phyloP scores from a whole-genome alignment of 371 early-diverging fungal genomes.

The Circinella umbellata region DNA sequence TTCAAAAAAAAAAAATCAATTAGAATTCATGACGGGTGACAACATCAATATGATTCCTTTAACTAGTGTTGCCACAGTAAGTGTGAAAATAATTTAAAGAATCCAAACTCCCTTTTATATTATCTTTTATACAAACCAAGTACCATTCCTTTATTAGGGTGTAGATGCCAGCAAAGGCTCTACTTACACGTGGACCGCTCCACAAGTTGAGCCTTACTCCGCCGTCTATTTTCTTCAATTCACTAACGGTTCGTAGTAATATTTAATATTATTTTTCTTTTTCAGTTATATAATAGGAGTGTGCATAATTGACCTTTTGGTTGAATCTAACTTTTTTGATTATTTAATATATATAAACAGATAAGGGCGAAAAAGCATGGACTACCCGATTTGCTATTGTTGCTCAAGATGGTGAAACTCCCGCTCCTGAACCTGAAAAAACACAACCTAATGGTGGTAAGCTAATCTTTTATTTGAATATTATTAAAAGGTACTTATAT shows the following conservation, averaged over 20 bases:
- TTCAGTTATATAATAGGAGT: too few species aligned
- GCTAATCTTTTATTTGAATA: neutral
- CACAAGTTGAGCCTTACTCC: slow-evolving; percentile 37
- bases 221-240: slow-evolving; percentile 44
- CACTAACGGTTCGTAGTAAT: slow-evolving; percentile 28
- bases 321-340: neutral
- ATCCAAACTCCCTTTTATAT: slow-evolving; percentile 3
- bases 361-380: slow-evolving; percentile 28
- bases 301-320: neutral
- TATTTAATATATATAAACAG: slow-evolving; percentile 8
- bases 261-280: too few species aligned
- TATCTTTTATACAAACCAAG: slow-evolving; percentile 6
- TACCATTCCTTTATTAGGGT: slow-evolving; percentile 19
- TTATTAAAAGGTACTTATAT: neutral
- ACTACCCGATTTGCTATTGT: slow-evolving; percentile 43
- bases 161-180: slow-evolving; percentile 25
- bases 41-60: slow-evolving; percentile 35
- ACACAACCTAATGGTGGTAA: slow-evolving; percentile 31
- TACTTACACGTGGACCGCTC: slow-evolving; percentile 32
- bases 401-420: slow-evolving; percentile 28
- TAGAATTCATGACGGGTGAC: slow-evolving; percentile 49
- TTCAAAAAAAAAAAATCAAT: too few species aligned
- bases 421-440: slow-evolving; percentile 18
- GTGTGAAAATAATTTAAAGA: neutral
- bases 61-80: slow-evolving; percentile 36